These are phyloP conservation scores for Metarhizium robertsii DNA, from an alignment of 2,329 filamentous ascomycete species.

Conservation along the genomic window DNA sequence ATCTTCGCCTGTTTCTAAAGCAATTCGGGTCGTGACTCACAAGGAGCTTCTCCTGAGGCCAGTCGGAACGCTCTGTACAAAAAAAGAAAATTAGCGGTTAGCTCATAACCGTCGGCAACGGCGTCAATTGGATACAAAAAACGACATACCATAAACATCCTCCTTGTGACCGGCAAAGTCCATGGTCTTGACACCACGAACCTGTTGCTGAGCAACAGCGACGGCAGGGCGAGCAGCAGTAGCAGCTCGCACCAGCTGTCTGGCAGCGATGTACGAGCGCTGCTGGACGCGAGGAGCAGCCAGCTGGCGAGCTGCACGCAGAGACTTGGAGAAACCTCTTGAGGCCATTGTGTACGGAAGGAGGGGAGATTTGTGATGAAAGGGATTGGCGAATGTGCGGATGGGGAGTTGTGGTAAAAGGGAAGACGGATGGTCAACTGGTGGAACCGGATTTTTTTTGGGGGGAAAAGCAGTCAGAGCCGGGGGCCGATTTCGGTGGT, in stretches of 20 bases:
- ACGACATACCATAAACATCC: slow-evolving; percentile 71
- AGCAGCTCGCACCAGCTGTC: slow-evolving; percentile 42
- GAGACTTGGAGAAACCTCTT: slow-evolving; percentile 60
- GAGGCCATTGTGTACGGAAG: slow-evolving; percentile 58
- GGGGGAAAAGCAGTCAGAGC: slow-evolving; percentile 2
- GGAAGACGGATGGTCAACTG: slow-evolving; percentile 10
- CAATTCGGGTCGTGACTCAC: slow-evolving; percentile 43
- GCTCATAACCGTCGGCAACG: slow-evolving; percentile 6
- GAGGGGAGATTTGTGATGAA: slow-evolving; percentile 7
- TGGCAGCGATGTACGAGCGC: slow-evolving; percentile 53
- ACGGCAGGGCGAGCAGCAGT: slow-evolving; percentile 39
- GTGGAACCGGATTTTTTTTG: slow-evolving; percentile 4
- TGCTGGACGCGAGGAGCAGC: slow-evolving; percentile 50
- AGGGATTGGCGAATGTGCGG: slow-evolving; percentile 17
- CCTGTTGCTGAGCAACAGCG: slow-evolving; percentile 55
- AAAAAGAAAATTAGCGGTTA: slow-evolving; percentile 1
- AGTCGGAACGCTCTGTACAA: slow-evolving; percentile 84
- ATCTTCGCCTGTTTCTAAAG: neutral
- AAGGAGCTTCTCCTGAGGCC: slow-evolving; percentile 96
- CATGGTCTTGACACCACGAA: slow-evolving; percentile 93
- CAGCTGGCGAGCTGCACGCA: slow-evolving; percentile 54
- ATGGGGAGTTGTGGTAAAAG: slow-evolving; percentile 11
- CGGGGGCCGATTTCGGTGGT: neutral
- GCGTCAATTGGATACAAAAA: neutral
- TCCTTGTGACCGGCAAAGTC: slow-evolving; percentile 96